These are phyloP conservation scores for Ustilago esculenta DNA, from an alignment of 1,284 basidiomycete species.

Conservation along the genomic window DNA sequence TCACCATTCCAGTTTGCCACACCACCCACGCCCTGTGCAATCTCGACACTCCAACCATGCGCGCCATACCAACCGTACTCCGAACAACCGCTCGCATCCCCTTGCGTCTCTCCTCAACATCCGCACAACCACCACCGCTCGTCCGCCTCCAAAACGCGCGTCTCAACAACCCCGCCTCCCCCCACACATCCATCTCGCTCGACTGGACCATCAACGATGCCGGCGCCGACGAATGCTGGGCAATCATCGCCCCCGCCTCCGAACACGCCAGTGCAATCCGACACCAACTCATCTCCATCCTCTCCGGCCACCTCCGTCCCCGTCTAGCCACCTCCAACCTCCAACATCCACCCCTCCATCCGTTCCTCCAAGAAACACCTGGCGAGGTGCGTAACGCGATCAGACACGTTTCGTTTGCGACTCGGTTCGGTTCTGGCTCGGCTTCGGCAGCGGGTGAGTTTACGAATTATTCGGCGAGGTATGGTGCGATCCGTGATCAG, in stretches of 20 bases:
- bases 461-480: conserved; percentile 59
- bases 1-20: too few relatives aligned
- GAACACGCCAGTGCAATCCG: conserved; percentile 52
- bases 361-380: conserved; percentile 42
- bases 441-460: conserved; percentile 51
- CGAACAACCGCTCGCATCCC: too few relatives aligned
- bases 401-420: conserved; percentile 56
- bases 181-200: neutral
- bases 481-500: conserved; percentile 62
- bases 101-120: conserved; percentile 7
- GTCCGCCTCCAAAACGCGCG: conserved; percentile 20
- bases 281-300: conserved; percentile 39
- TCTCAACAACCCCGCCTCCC: neutral
- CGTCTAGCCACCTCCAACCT: neutral
- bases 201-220: conserved; percentile 52
- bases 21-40: too few relatives aligned
- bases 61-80: too few relatives aligned
- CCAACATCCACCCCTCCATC: conserved; percentile 28
- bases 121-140: conserved; percentile 7
- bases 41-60: too few relatives aligned
- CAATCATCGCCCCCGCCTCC: conserved; percentile 54
- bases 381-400: too few relatives aligned
- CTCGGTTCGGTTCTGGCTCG: conserved; percentile 22
- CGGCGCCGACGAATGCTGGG: conserved; percentile 55
- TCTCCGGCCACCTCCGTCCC: conserved; percentile 29